Conservation (phyloP, 257 asterid species). For the Thymus mandschuricus region DNA sequence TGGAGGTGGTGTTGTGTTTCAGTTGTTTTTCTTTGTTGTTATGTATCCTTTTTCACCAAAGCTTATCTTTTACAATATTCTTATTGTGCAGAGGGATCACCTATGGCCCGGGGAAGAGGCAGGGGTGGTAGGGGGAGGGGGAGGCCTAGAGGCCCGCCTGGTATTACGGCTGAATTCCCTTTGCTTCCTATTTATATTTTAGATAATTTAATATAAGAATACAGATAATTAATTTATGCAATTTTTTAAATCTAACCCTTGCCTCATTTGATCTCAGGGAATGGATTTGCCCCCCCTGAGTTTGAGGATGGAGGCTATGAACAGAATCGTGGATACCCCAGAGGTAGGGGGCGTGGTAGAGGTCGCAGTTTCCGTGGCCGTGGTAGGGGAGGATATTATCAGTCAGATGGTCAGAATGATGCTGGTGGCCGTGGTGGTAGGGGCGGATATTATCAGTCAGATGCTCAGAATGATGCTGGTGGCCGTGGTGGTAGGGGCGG, state of each 20-base stretch:
- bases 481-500: constrained; percentile 85
- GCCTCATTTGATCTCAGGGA: constrained; percentile 49
- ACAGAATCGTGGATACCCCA: constrained; percentile 52
- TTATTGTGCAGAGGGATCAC: constrained; percentile 69
- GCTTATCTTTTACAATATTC: constrained; percentile 29
- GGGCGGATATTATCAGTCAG: constrained; percentile 69
- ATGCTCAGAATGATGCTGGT: constrained; percentile 49
- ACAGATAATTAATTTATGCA: neutral
- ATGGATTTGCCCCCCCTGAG: constrained; percentile 60
- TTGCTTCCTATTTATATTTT: neutral
- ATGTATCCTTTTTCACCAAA: neutral
- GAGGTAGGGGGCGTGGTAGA: constrained; percentile 91
- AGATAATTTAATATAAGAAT: neutral
- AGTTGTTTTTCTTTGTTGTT: neutral
- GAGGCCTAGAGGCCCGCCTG: constrained; percentile 66
- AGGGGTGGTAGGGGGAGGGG: constrained; percentile 88
- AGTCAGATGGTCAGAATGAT: constrained; percentile 53
- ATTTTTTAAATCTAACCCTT: neutral
- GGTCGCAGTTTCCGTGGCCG: constrained; percentile 77
- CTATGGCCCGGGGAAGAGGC: constrained; percentile 81
- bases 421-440: constrained; percentile 68
- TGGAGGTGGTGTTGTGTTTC: constrained; percentile 56
- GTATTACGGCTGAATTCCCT: constrained; percentile 32
- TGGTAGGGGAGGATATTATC: constrained; percentile 81
- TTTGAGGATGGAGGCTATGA: constrained; percentile 87